Percentiles rank a stretch among this genome's conserved stretches.
These are phyloP conservation scores for Geotrichum macrosporum DNA, from an alignment of 1,139 yeast genomes.

Conservation along the genomic window DNA sequence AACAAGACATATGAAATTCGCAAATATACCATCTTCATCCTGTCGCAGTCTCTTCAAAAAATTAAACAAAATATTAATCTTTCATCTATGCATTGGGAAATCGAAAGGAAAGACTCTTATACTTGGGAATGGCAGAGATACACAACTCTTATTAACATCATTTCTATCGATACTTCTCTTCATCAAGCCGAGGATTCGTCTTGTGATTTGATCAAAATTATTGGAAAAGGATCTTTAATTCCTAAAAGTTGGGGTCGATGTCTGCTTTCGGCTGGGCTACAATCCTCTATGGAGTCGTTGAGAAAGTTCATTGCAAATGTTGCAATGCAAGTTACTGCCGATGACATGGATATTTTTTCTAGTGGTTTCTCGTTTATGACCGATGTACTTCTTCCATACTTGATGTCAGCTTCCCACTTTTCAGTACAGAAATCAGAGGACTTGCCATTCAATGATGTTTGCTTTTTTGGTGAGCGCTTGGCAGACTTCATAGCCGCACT, in stretches of 20 bases:
- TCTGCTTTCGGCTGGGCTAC: conserved; percentile 68
- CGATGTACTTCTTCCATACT: conserved; percentile 54
- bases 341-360: conserved; percentile 47
- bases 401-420: conserved; percentile 64
- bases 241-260: conserved; percentile 70
- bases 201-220: conserved; percentile 54
- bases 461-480: conserved; percentile 58
- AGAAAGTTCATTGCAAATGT: conserved; percentile 59
- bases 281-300: conserved; percentile 76
- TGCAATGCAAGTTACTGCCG: conserved; percentile 50
- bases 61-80: conserved; percentile 43
- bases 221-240: conserved; percentile 50
- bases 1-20: conserved; percentile 63
- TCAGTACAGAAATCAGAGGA: conserved; percentile 29
- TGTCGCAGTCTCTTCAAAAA: conserved; percentile 56
- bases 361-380: conserved; percentile 42
- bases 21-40: conserved; percentile 64
- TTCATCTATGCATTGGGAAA: conserved; percentile 49
- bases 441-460: conserved; percentile 35
- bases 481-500: conserved; percentile 48
- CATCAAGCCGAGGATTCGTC: conserved; percentile 83
- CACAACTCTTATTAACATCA: conserved; percentile 69
- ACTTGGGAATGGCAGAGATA: conserved; percentile 66
- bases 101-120: conserved; percentile 33
- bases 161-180: conserved; percentile 79